Percentiles rank a stretch among this genome's conserved stretches.
Evolutionary conservation across 1,139 yeast genomes (phyloP).

Genomic region (Pichia sp.): DNA sequence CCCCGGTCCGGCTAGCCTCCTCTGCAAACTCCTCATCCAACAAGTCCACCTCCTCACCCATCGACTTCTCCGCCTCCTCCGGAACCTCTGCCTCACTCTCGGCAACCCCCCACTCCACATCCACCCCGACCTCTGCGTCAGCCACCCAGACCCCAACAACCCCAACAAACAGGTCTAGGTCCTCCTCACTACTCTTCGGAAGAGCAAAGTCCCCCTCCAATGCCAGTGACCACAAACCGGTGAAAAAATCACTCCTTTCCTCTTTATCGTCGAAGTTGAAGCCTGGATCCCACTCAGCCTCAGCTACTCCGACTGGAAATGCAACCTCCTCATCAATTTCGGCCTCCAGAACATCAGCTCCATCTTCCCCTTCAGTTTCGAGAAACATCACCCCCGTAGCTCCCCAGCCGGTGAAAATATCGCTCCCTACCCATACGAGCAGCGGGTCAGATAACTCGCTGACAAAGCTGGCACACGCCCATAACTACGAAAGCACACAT

Average conservation of each 20-base stretch:
- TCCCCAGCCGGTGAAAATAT: not conserved
- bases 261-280: constrained; percentile 51
- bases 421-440: not conserved
- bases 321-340: constrained; percentile 1
- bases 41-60: constrained; percentile 2
- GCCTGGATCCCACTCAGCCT: constrained; percentile 7
- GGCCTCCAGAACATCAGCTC: constrained; percentile 1
- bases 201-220: constrained; percentile 12
- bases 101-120: constrained; percentile 10
- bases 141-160: constrained; percentile 2
- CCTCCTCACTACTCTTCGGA: constrained; percentile 19
- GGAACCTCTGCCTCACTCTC: too few relatives aligned
- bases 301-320: not conserved
- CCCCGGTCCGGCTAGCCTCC: not conserved
- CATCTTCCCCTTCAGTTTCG: constrained; percentile 6
- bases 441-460: not conserved
- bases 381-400: not conserved
- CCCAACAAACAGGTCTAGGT: constrained; percentile 19
- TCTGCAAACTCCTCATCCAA: not conserved
- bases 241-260: constrained; percentile 33
- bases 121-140: constrained; percentile 3
- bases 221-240: constrained; percentile 14
- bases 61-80: not conserved
- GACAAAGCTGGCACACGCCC: constrained; percentile 1
- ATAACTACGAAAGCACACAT: not conserved